A percentile compares a stretch with the other conserved stretches of the same genome.
Conservation (phyloP, 768 basidiomycete genomes). For the Trametes coccinea region DNA sequence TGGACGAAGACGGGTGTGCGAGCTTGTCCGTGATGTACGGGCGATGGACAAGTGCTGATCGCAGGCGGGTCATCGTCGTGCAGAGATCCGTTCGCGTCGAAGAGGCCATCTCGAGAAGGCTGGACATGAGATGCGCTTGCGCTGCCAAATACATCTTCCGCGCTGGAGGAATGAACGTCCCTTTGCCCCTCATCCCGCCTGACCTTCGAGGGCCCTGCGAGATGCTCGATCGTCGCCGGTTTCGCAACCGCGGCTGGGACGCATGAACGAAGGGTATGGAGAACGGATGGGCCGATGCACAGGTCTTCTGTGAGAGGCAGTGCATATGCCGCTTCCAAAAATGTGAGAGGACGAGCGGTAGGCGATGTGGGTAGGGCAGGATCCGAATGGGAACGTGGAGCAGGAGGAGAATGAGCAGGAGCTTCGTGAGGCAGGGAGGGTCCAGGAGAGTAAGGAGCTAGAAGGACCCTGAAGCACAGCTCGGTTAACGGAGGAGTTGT, state of each 20-base stretch:
- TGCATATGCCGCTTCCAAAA: constrained; percentile 29
- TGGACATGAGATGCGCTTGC: background rate
- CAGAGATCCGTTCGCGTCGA: background rate
- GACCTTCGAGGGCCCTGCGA: constrained; percentile 16
- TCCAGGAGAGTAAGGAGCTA: constrained; percentile 29
- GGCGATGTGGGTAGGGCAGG: background rate
- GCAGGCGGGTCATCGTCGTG: constrained; percentile 32
- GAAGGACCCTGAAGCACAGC: constrained; percentile 39
- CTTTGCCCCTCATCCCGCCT: constrained; percentile 6
- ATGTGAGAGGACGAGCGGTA: constrained; percentile 1
- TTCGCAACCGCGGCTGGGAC: constrained; percentile 31
- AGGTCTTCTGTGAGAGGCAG: constrained; percentile 34
- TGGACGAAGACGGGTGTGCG: constrained; percentile 47
- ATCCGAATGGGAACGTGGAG: background rate
- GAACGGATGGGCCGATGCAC: constrained; percentile 28
- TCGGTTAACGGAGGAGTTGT: constrained; percentile 38
- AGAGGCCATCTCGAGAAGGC: background rate
- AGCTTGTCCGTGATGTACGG: constrained; percentile 32
- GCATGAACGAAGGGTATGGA: constrained; percentile 30
- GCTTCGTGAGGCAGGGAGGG: background rate
- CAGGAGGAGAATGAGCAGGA: background rate
- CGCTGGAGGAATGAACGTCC: background rate
- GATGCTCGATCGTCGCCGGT: constrained; percentile 18
- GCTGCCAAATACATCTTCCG: constrained; percentile 13
- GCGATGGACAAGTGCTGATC: constrained; percentile 48